Evolutionary conservation across 306 rosid species (phyloP).

Genomic region (Lotus japonicus): DNA sequence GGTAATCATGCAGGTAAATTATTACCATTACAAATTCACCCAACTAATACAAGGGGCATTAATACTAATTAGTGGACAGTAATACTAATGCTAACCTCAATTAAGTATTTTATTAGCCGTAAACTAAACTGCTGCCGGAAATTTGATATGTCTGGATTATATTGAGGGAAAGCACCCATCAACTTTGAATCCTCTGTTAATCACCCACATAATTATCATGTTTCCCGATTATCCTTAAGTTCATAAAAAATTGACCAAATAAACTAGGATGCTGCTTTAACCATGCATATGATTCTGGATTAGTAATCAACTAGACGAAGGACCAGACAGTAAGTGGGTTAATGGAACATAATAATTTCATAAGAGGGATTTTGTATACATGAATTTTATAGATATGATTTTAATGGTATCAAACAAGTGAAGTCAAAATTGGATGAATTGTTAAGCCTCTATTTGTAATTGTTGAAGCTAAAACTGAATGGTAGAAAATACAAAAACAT

Average conservation of each 20-base stretch:
- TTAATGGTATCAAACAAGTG: no score
- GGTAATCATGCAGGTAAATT: constrained; percentile 95
- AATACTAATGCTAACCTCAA: background rate
- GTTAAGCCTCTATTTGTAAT: no score
- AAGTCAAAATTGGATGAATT: no score
- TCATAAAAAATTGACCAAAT: background rate
- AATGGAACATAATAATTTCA: no score
- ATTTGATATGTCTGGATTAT: background rate
- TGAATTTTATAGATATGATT: no score
- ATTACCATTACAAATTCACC: constrained; percentile 7
- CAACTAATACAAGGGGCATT: background rate
- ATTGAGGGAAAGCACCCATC: background rate
- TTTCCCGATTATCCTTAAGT: background rate
- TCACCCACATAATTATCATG: background rate
- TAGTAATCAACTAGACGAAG: background rate
- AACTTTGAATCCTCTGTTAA: background rate
- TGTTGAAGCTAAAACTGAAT: no score
- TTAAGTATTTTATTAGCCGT: background rate
- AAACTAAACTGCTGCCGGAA: background rate
- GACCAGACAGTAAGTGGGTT: no score
- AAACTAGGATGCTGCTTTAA: background rate
- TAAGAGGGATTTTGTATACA: no score
- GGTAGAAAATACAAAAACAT: no score
- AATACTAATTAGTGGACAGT: background rate
- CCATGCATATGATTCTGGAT: background rate